A percentile compares a stretch with the other conserved stretches of the same genome.
Conservation (phyloP, 163 green algal species). For the Scenedesmus sp. region DNA sequence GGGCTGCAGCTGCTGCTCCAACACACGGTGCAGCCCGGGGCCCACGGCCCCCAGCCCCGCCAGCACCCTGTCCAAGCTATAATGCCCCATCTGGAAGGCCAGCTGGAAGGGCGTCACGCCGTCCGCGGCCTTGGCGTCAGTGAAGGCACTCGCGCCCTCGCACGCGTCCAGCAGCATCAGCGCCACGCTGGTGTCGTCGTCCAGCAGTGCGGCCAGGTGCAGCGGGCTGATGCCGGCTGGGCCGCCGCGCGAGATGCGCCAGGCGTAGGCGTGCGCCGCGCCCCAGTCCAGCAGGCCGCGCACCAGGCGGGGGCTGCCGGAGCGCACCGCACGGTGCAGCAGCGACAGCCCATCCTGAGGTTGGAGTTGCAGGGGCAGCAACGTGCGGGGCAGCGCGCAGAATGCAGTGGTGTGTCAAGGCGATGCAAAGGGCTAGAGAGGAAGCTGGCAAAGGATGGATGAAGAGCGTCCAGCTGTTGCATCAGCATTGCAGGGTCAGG, state of each 20-base stretch:
- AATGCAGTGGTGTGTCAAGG: background rate
- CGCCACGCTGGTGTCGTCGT: conserved; percentile 58
- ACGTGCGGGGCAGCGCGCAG: background rate
- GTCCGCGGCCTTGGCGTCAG: conserved; percentile 39
- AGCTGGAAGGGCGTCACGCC: conserved; percentile 78
- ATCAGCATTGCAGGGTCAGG: no score
- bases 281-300: conserved; percentile 64
- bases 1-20: conserved; percentile 39
- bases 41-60: background rate
- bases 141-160: conserved; percentile 55
- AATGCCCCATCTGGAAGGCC: conserved; percentile 75
- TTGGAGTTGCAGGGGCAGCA: background rate
- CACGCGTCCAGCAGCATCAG: conserved; percentile 66
- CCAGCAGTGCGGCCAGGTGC: conserved; percentile 77
- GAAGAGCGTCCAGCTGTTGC: no score
- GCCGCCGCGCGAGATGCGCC: conserved; percentile 61
- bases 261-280: conserved; percentile 57
- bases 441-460: background rate
- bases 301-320: conserved; percentile 51
- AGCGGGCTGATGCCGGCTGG: conserved; percentile 76
- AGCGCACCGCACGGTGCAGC: conserved; percentile 77
- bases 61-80: conserved; percentile 54
- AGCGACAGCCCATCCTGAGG: conserved; percentile 63
- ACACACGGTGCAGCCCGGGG: background rate
- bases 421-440: background rate